Conservation (phyloP, 1,284 basidiomycete species). For the Cutaneotrichosporon sp. region DNA sequence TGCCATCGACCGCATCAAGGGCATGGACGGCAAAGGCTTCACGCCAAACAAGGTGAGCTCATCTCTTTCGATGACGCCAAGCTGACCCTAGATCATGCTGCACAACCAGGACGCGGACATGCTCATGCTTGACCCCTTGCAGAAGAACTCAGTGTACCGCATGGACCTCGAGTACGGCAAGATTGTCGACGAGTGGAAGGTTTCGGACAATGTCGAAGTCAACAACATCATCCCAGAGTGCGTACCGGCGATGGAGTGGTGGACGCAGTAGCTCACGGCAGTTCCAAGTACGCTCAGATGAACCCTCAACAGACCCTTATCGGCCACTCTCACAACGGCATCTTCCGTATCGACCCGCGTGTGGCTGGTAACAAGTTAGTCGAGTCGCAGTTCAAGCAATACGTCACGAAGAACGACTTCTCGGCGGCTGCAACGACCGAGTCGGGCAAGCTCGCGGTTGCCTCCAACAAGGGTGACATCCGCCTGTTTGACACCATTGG, state of each 20-base stretch:
- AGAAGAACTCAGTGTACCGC: conserved; percentile 81
- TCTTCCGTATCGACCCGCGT: conserved; percentile 97
- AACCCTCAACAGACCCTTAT: conserved; percentile 90
- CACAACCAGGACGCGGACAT: conserved; percentile 97
- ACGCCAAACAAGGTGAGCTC: conserved; percentile 74
- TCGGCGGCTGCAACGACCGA: conserved; percentile 88
- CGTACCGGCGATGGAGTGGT: conserved; percentile 19
- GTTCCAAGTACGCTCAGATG: conserved; percentile 89
- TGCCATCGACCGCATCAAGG: conserved; percentile 80
- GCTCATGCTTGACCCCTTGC: conserved; percentile 82
- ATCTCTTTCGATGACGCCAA: neutral
- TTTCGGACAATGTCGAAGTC: conserved; percentile 82
- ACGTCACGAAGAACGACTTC: conserved; percentile 92
- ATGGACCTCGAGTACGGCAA: conserved; percentile 96
- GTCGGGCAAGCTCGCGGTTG: conserved; percentile 83
- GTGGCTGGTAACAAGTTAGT: conserved; percentile 87
- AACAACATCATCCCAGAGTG: conserved; percentile 83
- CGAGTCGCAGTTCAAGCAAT: conserved; percentile 94
- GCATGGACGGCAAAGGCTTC: conserved; percentile 79
- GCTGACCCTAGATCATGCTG: conserved; percentile 70
- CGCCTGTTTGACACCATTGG: conserved; percentile 93
- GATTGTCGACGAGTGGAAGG: conserved; percentile 98
- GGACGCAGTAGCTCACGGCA: conserved; percentile 19
- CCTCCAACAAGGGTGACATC: conserved; percentile 95
- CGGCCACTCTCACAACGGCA: conserved; percentile 80